These are phyloP conservation scores for Lentinula edodes DNA, from an alignment of 768 basidiomycete genomes.

Conservation along the genomic window DNA sequence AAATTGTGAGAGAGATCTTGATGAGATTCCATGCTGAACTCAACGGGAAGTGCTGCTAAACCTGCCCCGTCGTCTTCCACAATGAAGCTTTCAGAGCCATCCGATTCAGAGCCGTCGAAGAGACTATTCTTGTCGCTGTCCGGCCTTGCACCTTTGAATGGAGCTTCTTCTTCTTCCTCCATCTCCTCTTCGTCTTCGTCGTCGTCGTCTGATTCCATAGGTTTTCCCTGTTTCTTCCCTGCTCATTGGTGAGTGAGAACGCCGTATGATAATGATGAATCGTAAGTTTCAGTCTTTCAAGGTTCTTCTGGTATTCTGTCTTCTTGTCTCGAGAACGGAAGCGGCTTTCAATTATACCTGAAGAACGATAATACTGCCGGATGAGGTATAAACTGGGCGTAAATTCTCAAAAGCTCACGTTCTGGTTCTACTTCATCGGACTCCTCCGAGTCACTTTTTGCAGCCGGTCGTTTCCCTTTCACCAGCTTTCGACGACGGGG, in stretches of 20 bases:
- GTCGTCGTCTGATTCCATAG: constrained; percentile 20
- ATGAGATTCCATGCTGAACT: constrained; percentile 78
- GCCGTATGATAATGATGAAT: not conserved
- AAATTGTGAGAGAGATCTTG: constrained; percentile 76
- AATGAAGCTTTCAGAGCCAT: constrained; percentile 32
- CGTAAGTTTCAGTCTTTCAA: constrained; percentile 63
- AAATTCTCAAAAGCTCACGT: constrained; percentile 25
- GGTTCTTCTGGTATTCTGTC: constrained; percentile 54
- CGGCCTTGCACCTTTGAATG: constrained; percentile 44
- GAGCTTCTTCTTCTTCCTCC: constrained; percentile 17
- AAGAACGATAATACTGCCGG: not conserved
- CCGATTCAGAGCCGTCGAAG: constrained; percentile 33
- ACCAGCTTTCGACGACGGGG: constrained; percentile 33
- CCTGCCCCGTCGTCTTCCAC: constrained; percentile 58
- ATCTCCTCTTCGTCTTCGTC: constrained; percentile 22
- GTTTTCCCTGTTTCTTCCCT: constrained; percentile 41
- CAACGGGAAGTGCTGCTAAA: constrained; percentile 51
- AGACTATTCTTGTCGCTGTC: constrained; percentile 28
- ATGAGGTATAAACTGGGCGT: no score
- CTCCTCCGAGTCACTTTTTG: constrained; percentile 37
- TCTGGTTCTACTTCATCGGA: constrained; percentile 50
- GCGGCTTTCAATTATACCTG: constrained; percentile 61
- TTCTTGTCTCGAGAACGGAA: constrained; percentile 57
- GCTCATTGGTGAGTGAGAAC: constrained; percentile 4
- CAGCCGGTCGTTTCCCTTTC: constrained; percentile 38